Percentiles rank a stretch among this genome's conserved stretches.
phyloP scores from a whole-genome alignment of 352 stramenopile genomes.

The Phytophthora citrophthora region DNA sequence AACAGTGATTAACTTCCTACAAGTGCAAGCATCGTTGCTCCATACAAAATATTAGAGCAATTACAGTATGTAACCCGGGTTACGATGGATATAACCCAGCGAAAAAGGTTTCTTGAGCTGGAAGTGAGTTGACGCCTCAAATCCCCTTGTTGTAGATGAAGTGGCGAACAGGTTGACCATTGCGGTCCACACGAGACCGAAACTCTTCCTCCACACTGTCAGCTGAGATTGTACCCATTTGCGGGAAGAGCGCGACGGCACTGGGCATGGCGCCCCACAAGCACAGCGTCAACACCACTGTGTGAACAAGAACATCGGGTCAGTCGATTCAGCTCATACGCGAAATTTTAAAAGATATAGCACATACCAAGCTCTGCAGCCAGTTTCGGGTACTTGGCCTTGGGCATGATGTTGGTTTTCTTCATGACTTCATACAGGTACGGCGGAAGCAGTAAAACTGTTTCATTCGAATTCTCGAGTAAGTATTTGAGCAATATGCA shows the following conservation, averaged over 20 bases:
- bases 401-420: slow-evolving; percentile 77
- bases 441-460: slow-evolving; percentile 81
- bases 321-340: not conserved
- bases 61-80: no score
- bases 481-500: not conserved
- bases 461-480: not conserved
- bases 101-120: no score
- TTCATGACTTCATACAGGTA: slow-evolving; percentile 85
- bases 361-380: slow-evolving; percentile 73
- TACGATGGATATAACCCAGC: no score
- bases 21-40: no score
- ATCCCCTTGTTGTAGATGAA: slow-evolving; percentile 88
- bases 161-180: slow-evolving; percentile 59
- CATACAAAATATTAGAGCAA: no score
- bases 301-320: slow-evolving; percentile 4
- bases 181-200: slow-evolving; percentile 57
- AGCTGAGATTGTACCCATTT: slow-evolving; percentile 75
- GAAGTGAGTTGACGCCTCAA: no score
- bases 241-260: slow-evolving; percentile 82
- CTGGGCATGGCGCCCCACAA: slow-evolving; percentile 82
- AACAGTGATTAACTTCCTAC: not conserved
- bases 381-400: slow-evolving; percentile 71
- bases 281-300: slow-evolving; percentile 78
- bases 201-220: slow-evolving; percentile 72
- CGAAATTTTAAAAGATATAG: not conserved